Conservation (phyloP, 768 basidiomycete genomes). For the Solioccasus polychromus region DNA sequence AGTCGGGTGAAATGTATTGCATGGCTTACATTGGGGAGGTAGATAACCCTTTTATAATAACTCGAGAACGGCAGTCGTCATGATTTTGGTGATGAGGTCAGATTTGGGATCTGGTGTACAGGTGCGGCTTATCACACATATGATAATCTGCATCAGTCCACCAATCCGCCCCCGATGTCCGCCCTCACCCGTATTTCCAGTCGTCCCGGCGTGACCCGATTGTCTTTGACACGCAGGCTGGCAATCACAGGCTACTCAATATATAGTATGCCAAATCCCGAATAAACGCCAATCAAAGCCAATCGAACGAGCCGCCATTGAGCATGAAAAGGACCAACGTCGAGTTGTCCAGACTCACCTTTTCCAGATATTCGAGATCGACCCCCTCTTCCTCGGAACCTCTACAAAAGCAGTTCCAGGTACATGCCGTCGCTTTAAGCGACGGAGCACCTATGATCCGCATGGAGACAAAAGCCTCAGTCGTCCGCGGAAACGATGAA, state of each 20-base stretch:
- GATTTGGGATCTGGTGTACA: background rate
- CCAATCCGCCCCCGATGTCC: background rate
- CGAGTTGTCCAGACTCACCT: too few relatives aligned
- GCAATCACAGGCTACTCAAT: background rate
- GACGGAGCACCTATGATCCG: background rate
- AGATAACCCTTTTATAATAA: conserved; percentile 18
- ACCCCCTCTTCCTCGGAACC: too few relatives aligned
- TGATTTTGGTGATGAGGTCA: conserved; percentile 4
- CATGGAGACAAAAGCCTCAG: conserved; percentile 2
- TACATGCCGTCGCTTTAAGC: background rate
- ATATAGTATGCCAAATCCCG: too few relatives aligned
- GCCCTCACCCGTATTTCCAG: conserved; percentile 1
- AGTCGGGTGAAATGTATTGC: background rate
- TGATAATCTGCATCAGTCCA: background rate
- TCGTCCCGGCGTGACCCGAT: conserved; percentile 9
- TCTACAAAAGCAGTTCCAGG: conserved; percentile 8
- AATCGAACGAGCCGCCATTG: background rate
- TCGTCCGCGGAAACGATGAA: too few relatives aligned
- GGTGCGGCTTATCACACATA: background rate
- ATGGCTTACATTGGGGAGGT: background rate
- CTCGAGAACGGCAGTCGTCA: background rate
- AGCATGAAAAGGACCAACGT: too few relatives aligned
- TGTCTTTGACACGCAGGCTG: background rate
- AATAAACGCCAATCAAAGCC: background rate
- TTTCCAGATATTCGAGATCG: conserved; percentile 1